Conservation (phyloP, 176 grass and related monocot genomes). For the Aegilops sharonensis region DNA sequence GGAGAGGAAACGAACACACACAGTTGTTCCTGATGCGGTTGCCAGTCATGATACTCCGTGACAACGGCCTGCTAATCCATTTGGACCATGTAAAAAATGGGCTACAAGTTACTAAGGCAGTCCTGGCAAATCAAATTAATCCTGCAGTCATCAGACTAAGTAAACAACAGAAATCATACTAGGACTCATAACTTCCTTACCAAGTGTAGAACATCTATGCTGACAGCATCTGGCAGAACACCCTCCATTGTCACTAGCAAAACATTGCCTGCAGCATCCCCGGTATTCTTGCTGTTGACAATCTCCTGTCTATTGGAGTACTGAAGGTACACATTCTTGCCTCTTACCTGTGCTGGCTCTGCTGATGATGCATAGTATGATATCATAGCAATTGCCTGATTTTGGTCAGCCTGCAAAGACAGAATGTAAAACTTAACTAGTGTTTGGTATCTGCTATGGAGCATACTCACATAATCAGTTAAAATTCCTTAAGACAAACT, state of each 20-base stretch:
- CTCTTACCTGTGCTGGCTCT: conserved; percentile 91
- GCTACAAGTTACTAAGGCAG: conserved; percentile 62
- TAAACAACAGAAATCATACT: conserved; percentile 32
- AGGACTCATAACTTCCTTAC: conserved; percentile 52
- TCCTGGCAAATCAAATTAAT: conserved; percentile 46
- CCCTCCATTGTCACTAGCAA: conserved; percentile 84
- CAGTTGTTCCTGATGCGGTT: conserved; percentile 77
- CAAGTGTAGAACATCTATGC: conserved; percentile 94
- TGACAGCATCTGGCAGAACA: conserved; percentile 84
- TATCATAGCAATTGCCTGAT: conserved; percentile 88
- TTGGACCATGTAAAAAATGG: conserved; percentile 57
- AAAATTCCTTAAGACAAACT: conserved; percentile 4
- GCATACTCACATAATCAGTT: not conserved
- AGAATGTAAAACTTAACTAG: not conserved
- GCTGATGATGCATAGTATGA: conserved; percentile 88
- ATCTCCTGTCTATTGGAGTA: conserved; percentile 97
- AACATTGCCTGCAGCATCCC: conserved; percentile 73
- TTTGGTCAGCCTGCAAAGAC: conserved; percentile 70
- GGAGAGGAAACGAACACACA: conserved; percentile 84
- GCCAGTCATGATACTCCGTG: conserved; percentile 81
- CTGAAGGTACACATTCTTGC: conserved; percentile 95
- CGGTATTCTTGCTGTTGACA: conserved; percentile 73
- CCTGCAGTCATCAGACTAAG: conserved; percentile 44
- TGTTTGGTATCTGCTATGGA: not conserved
- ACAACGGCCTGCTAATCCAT: conserved; percentile 76